Evolutionary conservation across 345 rosid genomes (phyloP), one percentile per base, ranked within the genome.

Genomic region (Viola odorata): DNA sequence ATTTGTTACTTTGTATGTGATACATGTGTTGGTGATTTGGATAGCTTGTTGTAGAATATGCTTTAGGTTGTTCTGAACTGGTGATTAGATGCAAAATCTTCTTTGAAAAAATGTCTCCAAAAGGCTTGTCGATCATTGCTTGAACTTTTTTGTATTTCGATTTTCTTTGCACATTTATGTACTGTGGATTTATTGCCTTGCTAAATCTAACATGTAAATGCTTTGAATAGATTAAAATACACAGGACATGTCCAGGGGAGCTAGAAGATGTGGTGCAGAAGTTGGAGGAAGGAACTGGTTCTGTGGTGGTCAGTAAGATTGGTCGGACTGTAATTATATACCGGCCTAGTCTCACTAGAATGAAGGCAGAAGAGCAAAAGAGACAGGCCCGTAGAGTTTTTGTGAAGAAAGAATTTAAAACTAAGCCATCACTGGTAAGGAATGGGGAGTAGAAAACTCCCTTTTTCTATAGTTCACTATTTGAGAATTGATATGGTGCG

Each of bases 331-430:
- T 89, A 65, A 91, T 92, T 58, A 15, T 92, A 62, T 92, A 89
- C 65, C 69, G 91, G 73, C 98, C 96, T 5, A 87, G 96, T 72
- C 71, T 77, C 9, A 76, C 91, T 15, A 92, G 81, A 77, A 44
- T 92, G 92, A 78, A 92, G 77, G 89, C 83, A 0, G 98, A 85
- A 64, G 94, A 82, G 82, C 85, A 84, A 66, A 89, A 75, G 83
- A 71, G 56, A 61, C 80, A 78, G 66, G 75, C 81, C 9, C 84
- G 73, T 47, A 77, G 80, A 71, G 7, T 78, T 61, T 81, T 45
- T 8, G 64, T 73, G 51, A 75, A 74, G 63, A 74, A 66, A 79
- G 63, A 65, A 53, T 45, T 61, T 37, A 71, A 49, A 61, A 40
- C 60, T 37, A 75, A 45, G 67, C 69, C 77, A n/a, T 3, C 50